Evolutionary conservation across 164 flowering plant species (phyloP).

Genomic region (Warburgia ugandensis): DNA sequence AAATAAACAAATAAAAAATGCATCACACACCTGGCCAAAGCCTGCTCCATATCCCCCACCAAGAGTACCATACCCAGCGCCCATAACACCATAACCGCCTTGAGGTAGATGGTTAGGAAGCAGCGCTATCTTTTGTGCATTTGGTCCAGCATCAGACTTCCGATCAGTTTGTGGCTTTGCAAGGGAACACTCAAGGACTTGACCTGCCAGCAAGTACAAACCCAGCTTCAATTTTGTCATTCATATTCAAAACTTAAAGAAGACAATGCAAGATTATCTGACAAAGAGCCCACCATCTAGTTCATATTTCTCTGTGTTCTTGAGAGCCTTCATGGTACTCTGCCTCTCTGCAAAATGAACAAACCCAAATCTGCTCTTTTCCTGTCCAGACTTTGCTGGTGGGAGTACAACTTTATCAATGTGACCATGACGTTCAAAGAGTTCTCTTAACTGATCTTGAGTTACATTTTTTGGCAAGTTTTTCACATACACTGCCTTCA

Average conservation of each 20-base stretch:
- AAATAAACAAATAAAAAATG: not conserved
- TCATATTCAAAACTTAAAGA: not conserved
- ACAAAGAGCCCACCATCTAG: conserved; percentile 44
- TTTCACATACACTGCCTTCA: conserved; percentile 82
- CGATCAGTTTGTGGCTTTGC: conserved; percentile 85
- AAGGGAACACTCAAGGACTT: conserved; percentile 77
- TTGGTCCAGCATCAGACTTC: conserved; percentile 41
- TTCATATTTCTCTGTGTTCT: conserved; percentile 71
- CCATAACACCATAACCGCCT: conserved; percentile 59
- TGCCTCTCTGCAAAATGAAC: conserved; percentile 80
- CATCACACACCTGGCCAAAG: conserved; percentile 43
- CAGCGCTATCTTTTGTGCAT: conserved; percentile 41
- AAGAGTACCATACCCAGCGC: conserved; percentile 49
- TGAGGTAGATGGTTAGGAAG: conserved; percentile 55
- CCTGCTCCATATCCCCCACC: conserved; percentile 64
- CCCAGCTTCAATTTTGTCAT: not conserved
- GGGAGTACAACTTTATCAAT: conserved; percentile 83
- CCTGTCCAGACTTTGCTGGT: conserved; percentile 71
- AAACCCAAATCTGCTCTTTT: conserved; percentile 71
- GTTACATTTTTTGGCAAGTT: conserved; percentile 66
- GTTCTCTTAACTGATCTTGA: conserved; percentile 52
- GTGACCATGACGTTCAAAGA: conserved; percentile 76
- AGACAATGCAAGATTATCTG: not conserved
- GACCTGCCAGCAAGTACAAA: conserved; percentile 38
- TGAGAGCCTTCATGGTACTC: conserved; percentile 72